phyloP scores from a whole-genome alignment of 2,329 filamentous ascomycete species.

The Beauveria bassiana region DNA sequence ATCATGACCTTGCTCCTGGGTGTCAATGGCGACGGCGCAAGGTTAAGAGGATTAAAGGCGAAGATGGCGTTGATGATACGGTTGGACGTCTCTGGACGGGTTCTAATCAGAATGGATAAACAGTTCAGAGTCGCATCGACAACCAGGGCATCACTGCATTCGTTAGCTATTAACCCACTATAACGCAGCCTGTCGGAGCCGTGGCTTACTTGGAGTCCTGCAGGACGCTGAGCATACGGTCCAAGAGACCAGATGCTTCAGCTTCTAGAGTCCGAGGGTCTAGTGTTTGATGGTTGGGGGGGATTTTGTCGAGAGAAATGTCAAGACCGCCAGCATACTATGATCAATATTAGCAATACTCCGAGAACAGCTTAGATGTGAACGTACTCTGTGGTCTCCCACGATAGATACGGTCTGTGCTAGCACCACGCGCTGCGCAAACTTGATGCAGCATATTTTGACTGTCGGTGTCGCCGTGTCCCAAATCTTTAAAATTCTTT shows the following conservation, averaged over 20 bases:
- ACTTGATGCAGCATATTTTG: conserved; percentile 93
- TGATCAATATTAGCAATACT: conserved; percentile 17
- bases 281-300: conserved; percentile 73
- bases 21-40: conserved; percentile 69
- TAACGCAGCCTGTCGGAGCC: conserved; percentile 7
- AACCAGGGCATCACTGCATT: conserved; percentile 68
- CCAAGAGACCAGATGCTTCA: conserved; percentile 82
- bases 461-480: conserved; percentile 69
- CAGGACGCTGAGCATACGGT: conserved; percentile 76
- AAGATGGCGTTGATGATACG: conserved; percentile 81
- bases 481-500: conserved; percentile 82
- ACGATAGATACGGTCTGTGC: conserved; percentile 82
- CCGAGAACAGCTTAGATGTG: background rate
- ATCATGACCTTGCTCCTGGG: conserved; percentile 73
- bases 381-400: conserved; percentile 70
- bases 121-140: conserved; percentile 90
- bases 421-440: conserved; percentile 85
- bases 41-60: conserved; percentile 84
- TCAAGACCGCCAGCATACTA: conserved; percentile 51
- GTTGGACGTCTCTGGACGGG: conserved; percentile 70
- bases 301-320: conserved; percentile 79
- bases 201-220: conserved; percentile 71
- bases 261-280: conserved; percentile 79
- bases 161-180: conserved; percentile 14
- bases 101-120: conserved; percentile 73